phyloP scores from a whole-genome alignment of 441 rosid genomes.

The Lepidium campestre region DNA sequence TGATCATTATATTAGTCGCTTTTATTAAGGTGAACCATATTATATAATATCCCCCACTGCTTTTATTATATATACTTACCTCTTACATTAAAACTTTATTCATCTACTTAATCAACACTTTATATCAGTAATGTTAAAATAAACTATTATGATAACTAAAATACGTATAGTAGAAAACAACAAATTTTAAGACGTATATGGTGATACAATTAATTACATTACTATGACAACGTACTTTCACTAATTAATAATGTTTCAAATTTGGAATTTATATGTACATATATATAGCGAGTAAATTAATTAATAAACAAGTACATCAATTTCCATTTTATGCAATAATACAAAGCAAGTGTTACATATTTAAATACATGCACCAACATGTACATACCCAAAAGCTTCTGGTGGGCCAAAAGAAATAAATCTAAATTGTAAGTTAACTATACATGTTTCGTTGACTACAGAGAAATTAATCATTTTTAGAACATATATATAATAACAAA shows the following conservation, averaged over 20 bases:
- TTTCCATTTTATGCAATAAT: not conserved
- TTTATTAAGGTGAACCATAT: conserved; percentile 10
- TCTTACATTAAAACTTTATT: conserved; percentile 6
- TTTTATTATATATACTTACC: not conserved
- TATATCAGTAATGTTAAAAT: not conserved
- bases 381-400: conserved; percentile 10
- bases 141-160: too few relatives aligned
- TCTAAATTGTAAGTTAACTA: not conserved
- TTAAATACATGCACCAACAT: conserved; percentile 19
- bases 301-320: not conserved
- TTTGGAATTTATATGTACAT: not conserved
- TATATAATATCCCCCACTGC: not conserved
- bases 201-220: not conserved
- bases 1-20: not conserved
- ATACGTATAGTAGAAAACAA: too few relatives aligned
- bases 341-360: conserved; percentile 8
- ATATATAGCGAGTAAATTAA: not conserved
- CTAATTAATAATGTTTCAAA: not conserved
- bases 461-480: not conserved
- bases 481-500: not conserved
- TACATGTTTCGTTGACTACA: conserved; percentile 9
- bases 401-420: conserved; percentile 12
- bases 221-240: not conserved
- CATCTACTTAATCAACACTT: not conserved
- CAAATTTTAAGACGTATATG: not conserved